Evolutionary conservation across 129 eudicot species (phyloP), one percentile per base, ranked within the genome.

Genomic region (Ambrosia artemisiifolia): DNA sequence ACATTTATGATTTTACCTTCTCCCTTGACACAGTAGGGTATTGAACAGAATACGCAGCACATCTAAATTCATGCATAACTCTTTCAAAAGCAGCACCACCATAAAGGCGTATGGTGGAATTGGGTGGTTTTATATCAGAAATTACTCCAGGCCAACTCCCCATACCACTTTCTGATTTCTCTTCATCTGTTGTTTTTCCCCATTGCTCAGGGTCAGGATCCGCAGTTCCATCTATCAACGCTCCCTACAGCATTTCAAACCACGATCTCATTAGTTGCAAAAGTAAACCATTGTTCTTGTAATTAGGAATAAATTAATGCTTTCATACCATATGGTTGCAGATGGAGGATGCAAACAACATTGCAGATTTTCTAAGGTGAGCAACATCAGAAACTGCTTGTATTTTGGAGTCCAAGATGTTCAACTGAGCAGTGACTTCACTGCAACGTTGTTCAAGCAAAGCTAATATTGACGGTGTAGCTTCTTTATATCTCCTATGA

Each of bases 61-160:
- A 89, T 4, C 95, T 92, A 75, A 93, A 93, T 83, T 93, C 98
- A 78, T 93, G 96, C 84, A 90, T 86, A 33, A 87, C 96, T 72
- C 98, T 85, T 66, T 89, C 98, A 78, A 93, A 93, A 62, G 98
- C 98, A 79, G 98, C 98, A 46, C 98, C 98, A 8, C 98, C 98
- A 64, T 93, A 93, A 11, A 93, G 90, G 13, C 95, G 87, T 51
- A 93, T 87, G 75, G 84, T 78, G 13, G 95, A 85, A 75, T 93
- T 93, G 7, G 96, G 92, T 70, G 98, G 98, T 79, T 84, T 90
- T 64, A 79, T 77, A 77, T 78, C 87, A n/a, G 75, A 80, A 18
- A 78, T 76, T 61, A 93, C 92, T 71, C 98, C 96, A 38, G 98
- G 96, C 98, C 98, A 92, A 67, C 83, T 78, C 24, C 90, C 95